phyloP scores from a whole-genome alignment of 2,329 filamentous ascomycete species.

The Curvularia hawaiiensis region DNA sequence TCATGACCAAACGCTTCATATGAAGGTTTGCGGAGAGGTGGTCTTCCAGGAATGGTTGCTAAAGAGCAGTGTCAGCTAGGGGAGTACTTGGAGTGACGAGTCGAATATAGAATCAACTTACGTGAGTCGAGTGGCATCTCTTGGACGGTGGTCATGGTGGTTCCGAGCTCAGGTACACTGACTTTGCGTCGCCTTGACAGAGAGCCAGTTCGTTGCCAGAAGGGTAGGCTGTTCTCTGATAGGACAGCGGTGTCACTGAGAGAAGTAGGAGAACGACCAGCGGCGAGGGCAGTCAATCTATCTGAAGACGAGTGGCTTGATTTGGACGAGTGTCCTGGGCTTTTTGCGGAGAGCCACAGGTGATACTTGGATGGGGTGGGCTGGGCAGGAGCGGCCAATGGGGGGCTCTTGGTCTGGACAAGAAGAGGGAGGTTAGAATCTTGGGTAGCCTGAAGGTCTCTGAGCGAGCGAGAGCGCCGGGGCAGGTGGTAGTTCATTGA shows the following conservation, averaged over 20 bases:
- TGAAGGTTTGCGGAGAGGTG: slow-evolving; percentile 44
- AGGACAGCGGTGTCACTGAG: slow-evolving; percentile 47
- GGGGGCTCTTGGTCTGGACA: slow-evolving; percentile 35
- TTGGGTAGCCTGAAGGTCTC: slow-evolving; percentile 37
- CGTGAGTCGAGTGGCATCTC: slow-evolving; percentile 48
- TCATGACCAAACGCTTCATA: slow-evolving; percentile 46
- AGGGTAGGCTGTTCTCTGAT: slow-evolving; percentile 36
- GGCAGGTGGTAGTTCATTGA: slow-evolving; percentile 42
- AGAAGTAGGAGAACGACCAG: slow-evolving; percentile 47
- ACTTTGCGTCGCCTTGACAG: slow-evolving; percentile 48
- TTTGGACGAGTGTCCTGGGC: slow-evolving; percentile 31
- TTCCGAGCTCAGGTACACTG: slow-evolving; percentile 48
- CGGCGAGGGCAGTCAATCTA: slow-evolving; percentile 44
- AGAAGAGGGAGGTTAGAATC: slow-evolving; percentile 27
- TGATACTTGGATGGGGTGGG: slow-evolving; percentile 40
- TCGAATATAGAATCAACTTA: slow-evolving; percentile 28
- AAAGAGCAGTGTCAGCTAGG: slow-evolving; percentile 19
- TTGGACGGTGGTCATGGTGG: slow-evolving; percentile 48
- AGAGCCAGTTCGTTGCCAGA: slow-evolving; percentile 46
- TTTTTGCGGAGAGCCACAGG: slow-evolving; percentile 44
- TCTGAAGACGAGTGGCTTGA: slow-evolving; percentile 32
- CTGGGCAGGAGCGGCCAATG: slow-evolving; percentile 33
- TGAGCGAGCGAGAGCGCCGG: slow-evolving; percentile 45
- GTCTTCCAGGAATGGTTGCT: slow-evolving; percentile 50
- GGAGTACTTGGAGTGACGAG: not conserved